phyloP scores from a whole-genome alignment of 148 eudicot species.

The Hydrangea macrophylla region DNA sequence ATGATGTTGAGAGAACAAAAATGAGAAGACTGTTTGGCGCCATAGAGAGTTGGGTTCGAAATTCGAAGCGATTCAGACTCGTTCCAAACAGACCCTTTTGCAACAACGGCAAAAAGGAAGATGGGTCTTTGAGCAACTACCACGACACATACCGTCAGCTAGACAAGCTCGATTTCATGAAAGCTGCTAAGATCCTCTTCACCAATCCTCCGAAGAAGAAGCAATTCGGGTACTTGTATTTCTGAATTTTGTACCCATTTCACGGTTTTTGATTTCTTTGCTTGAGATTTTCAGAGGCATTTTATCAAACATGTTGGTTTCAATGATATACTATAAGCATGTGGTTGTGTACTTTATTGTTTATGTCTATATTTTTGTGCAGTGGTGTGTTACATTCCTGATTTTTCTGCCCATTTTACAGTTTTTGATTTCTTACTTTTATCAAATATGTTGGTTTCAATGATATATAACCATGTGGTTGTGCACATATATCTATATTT shows the following conservation, averaged over 20 bases:
- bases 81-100: conserved; percentile 24
- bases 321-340: background rate
- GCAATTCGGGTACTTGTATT: conserved; percentile 64
- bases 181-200: conserved; percentile 79
- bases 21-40: conserved; percentile 27
- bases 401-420: too few relatives aligned
- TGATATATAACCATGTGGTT: too few relatives aligned
- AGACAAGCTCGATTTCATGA: conserved; percentile 70
- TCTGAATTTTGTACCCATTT: background rate
- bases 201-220: conserved; percentile 42
- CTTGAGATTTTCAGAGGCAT: conserved; percentile 27
- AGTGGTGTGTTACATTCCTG: too few relatives aligned
- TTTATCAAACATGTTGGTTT: conserved; percentile 29
- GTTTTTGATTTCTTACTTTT: too few relatives aligned
- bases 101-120: conserved; percentile 20
- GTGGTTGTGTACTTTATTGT: background rate
- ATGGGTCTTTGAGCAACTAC: conserved; percentile 28
- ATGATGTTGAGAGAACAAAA: conserved; percentile 22
- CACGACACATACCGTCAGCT: conserved; percentile 53
- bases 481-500: too few relatives aligned
- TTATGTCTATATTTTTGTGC: background rate
- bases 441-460: too few relatives aligned
- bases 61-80: conserved; percentile 24
- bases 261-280: background rate
- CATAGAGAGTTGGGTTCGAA: conserved; percentile 24